Conservation (phyloP, 2,329 filamentous ascomycete species). For the Ophiocordyceps australis region DNA sequence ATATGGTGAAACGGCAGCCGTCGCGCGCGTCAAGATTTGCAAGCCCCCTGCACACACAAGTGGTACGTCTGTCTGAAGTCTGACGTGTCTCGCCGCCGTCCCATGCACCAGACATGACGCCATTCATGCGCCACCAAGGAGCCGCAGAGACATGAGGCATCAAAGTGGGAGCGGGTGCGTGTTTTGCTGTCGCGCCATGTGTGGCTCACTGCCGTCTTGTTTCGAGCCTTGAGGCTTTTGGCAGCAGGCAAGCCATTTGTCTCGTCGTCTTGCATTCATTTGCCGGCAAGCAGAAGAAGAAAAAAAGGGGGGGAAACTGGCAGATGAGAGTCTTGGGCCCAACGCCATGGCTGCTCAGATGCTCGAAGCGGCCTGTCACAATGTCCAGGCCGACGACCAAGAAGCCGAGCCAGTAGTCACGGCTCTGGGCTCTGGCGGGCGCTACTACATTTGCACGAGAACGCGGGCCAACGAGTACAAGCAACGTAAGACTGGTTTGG, state of each 20-base stretch:
- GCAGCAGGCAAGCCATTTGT: not conserved
- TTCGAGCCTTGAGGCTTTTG: no score
- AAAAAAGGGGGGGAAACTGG: not conserved
- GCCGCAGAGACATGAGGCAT: not conserved
- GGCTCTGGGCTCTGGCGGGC: not conserved
- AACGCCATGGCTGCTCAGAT: not conserved
- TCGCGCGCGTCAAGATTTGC: no score
- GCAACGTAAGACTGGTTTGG: not conserved
- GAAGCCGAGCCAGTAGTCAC: not conserved
- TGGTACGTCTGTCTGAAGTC: no score
- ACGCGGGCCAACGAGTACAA: not conserved
- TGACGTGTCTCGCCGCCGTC: not conserved
- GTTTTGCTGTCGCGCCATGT: no score
- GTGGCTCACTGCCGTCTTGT: no score
- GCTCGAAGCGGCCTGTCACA: not conserved
- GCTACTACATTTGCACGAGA: not conserved
- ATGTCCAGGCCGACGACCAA: not conserved
- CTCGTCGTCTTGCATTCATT: not conserved
- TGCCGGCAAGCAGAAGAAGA: not conserved
- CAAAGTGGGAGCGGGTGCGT: not conserved
- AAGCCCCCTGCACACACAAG: no score
- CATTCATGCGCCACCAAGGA: not conserved
- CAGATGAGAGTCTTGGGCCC: not conserved
- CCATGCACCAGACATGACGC: not conserved
- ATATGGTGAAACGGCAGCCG: no score